These are phyloP conservation scores for Daldinia caldariorum DNA, from an alignment of 495 filamentous ascomycete genomes.

Conservation along the genomic window DNA sequence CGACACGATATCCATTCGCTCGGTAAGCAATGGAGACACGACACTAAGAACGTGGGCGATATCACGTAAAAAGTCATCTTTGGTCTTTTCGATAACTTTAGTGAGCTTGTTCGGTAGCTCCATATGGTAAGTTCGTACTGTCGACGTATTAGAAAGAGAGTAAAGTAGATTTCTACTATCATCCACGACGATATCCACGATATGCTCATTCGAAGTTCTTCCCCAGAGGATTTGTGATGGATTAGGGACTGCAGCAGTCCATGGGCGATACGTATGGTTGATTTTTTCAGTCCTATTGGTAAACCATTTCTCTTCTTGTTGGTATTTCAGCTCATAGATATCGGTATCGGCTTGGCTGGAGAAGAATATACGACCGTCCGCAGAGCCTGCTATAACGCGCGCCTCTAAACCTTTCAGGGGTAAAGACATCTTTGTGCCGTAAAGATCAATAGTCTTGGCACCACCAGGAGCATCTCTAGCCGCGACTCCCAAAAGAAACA, in stretches of 20 bases:
- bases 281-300: constrained; percentile 79
- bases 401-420: constrained; percentile 74
- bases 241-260: constrained; percentile 74
- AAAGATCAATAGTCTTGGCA: constrained; percentile 74
- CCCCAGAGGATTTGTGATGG: constrained; percentile 49
- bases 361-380: constrained; percentile 91
- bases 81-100: constrained; percentile 66
- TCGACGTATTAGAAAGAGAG: constrained; percentile 84
- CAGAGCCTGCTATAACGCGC: constrained; percentile 78
- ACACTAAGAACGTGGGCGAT: constrained; percentile 80
- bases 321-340: constrained; percentile 92
- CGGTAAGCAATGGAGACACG: constrained; percentile 71
- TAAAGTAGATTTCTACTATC: constrained; percentile 89
- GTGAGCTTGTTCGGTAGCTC: constrained; percentile 60
- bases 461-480: constrained; percentile 68
- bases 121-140: constrained; percentile 88
- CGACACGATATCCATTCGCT: constrained; percentile 75
- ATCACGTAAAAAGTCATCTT: constrained; percentile 62
- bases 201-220: constrained; percentile 60
- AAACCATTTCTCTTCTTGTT: constrained; percentile 98
- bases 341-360: constrained; percentile 81
- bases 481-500: constrained; percentile 83
- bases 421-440: constrained; percentile 82
- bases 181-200: constrained; percentile 83
- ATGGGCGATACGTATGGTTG: constrained; percentile 83